Evolutionary conservation across 345 rosid genomes (phyloP).

Genomic region (Ailanthus altissimus): DNA sequence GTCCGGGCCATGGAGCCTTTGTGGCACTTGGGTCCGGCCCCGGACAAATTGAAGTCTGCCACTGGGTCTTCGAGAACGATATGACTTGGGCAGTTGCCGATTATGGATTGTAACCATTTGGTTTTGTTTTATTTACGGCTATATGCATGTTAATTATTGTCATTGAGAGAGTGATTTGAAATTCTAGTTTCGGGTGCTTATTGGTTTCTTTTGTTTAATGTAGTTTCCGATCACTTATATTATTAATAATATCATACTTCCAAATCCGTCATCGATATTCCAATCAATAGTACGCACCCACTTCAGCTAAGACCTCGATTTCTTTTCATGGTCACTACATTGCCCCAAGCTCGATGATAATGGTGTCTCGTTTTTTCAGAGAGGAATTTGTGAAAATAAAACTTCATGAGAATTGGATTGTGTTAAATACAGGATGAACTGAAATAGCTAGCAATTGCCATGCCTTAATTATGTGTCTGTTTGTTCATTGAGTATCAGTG

Average conservation of each 20-base stretch:
- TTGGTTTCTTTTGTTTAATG: not conserved
- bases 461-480: no score
- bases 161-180: not conserved
- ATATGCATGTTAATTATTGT: not conserved
- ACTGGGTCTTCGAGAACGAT: slow-evolving; percentile 80
- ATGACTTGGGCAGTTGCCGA: slow-evolving; percentile 64
- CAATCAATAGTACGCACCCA: no score
- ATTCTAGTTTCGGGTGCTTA: not conserved
- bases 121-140: not conserved
- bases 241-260: not conserved
- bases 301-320: no score
- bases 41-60: slow-evolving; percentile 70
- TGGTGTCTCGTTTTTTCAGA: no score
- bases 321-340: no score
- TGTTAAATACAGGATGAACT: no score
- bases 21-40: slow-evolving; percentile 60
- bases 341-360: no score
- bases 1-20: slow-evolving; percentile 69
- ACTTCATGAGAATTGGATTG: no score
- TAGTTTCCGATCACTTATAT: not conserved
- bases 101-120: not conserved
- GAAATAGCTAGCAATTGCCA: no score
- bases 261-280: not conserved
- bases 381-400: no score
- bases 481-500: no score